Evolutionary conservation across 345 rosid genomes (phyloP).

Genomic region (Fremontodendron californicum): DNA sequence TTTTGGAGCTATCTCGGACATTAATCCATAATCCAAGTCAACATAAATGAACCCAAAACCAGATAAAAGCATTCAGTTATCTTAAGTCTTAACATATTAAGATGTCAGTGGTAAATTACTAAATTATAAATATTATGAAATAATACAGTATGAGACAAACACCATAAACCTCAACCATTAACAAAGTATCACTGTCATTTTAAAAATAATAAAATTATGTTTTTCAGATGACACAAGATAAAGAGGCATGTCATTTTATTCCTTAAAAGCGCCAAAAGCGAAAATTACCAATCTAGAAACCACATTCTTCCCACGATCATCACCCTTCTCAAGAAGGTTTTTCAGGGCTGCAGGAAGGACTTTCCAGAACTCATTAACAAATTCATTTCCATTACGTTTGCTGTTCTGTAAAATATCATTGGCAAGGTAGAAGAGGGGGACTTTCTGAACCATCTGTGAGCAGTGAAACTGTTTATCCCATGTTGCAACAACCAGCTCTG

Average conservation of each 20-base stretch:
- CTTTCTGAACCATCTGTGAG: slow-evolving; percentile 72
- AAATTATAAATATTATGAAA: not conserved
- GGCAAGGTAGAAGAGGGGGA: slow-evolving; percentile 86
- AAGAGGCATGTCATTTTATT: not conserved
- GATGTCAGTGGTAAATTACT: not conserved
- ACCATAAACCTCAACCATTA: not conserved
- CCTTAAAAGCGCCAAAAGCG: not conserved
- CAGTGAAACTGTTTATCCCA: slow-evolving; percentile 91
- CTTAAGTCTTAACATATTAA: not conserved
- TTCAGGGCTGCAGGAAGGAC: slow-evolving; percentile 86
- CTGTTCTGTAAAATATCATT: slow-evolving; percentile 95
- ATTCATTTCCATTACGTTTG: slow-evolving; percentile 90
- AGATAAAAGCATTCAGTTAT: not conserved
- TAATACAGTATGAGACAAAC: not conserved
- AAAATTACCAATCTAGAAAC: slow-evolving; percentile 69
- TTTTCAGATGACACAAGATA: not conserved
- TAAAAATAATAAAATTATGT: not conserved
- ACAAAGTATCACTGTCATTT: not conserved
- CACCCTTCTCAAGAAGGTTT: slow-evolving; percentile 63
- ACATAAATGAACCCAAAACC: not conserved
- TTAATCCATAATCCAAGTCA: not conserved
- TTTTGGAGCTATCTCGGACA: not conserved
- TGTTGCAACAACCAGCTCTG: slow-evolving; percentile 76
- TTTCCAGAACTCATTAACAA: slow-evolving; percentile 88
- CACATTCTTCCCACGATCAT: slow-evolving; percentile 70